Percentiles rank a stretch among this genome's conserved stretches.
phyloP scores from a whole-genome alignment of 2,329 filamentous ascomycete species.

The Botryotinia convoluta region DNA sequence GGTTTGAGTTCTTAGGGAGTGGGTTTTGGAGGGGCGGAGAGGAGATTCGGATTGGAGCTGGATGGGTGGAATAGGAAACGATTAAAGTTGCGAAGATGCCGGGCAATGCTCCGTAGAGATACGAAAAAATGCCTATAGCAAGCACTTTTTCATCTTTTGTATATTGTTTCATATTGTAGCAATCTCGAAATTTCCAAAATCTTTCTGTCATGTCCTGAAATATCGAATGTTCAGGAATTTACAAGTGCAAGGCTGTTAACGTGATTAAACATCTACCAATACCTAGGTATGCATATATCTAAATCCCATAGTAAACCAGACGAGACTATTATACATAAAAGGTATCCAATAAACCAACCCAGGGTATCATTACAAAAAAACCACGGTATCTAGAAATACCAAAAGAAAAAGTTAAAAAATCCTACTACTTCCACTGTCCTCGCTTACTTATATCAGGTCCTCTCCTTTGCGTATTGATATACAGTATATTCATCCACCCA shows the following conservation, averaged over 20 bases:
- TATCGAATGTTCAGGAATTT: neutral
- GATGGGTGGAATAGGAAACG: rapidly evolving
- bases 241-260: neutral
- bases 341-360: conserved; percentile 3
- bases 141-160: neutral
- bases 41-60: neutral
- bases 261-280: neutral
- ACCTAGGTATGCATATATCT: neutral
- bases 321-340: neutral
- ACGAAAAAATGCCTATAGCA: neutral
- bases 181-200: neutral
- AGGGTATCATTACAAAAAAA: conserved; percentile 18
- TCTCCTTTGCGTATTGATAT: neutral
- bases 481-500: neutral
- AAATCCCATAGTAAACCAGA: neutral
- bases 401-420: neutral
- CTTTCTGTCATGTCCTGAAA: neutral
- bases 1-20: conserved; percentile 36
- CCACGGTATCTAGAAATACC: neutral
- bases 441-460: neutral
- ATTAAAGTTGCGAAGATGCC: neutral
- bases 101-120: neutral
- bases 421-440: neutral
- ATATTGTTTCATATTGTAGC: neutral
- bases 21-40: neutral